Evolutionary conservation across 2,329 filamentous ascomycete genomes (phyloP).

Genomic region (Onygena corvina): DNA sequence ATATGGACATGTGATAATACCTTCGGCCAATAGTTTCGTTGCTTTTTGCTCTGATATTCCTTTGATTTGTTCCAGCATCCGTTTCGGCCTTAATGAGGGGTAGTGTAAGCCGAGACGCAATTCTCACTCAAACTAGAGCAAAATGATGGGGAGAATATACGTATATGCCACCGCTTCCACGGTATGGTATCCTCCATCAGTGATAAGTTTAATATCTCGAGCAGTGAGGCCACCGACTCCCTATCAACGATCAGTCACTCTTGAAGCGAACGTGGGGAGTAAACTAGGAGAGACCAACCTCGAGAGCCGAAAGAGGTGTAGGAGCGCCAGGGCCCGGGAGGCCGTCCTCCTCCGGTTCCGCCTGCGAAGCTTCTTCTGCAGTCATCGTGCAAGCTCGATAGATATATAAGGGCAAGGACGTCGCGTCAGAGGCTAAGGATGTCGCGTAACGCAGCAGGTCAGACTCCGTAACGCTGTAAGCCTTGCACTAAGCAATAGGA

Average conservation of each 20-base stretch:
- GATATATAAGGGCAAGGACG: not conserved
- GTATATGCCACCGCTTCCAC: constrained; percentile 95
- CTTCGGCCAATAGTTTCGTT: constrained; percentile 77
- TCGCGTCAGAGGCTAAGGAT: not conserved
- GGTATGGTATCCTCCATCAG: constrained; percentile 88
- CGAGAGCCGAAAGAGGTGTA: constrained; percentile 70
- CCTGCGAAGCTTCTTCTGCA: constrained; percentile 54
- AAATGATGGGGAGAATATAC: constrained; percentile 33
- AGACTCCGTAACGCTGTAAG: not conserved
- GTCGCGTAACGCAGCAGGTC: not conserved
- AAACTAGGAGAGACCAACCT: constrained; percentile 46
- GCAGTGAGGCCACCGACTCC: constrained; percentile 83
- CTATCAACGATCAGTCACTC: constrained; percentile 35
- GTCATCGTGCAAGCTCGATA: constrained; percentile 24
- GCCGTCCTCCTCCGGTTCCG: constrained; percentile 60
- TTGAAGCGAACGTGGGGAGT: not conserved
- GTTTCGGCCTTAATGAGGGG: constrained; percentile 49
- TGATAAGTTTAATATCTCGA: constrained; percentile 82
- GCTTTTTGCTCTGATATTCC: constrained; percentile 97
- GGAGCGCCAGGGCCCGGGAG: constrained; percentile 82
- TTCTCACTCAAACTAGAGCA: not conserved
- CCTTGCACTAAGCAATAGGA: not conserved
- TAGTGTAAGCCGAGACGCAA: not conserved
- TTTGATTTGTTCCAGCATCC: constrained; percentile 85
- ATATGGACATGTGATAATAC: constrained; percentile 38